Base-by-base conservation (phyloP, 352 stramenopile species). In the Pythium myriotylum region DNA sequence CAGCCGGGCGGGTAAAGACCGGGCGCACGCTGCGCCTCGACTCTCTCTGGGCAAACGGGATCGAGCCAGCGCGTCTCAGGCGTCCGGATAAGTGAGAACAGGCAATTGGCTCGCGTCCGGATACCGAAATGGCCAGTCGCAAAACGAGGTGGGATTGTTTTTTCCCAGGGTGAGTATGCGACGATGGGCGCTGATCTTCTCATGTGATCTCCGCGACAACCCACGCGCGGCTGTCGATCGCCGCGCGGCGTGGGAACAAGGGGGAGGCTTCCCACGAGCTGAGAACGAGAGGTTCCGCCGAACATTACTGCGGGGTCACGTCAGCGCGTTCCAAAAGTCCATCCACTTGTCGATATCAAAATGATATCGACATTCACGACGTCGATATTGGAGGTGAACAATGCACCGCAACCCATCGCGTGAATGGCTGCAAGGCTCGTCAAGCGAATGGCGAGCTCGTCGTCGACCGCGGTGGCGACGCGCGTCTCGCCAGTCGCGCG, bases 401-500 rank as follows among this genome's bases (percentile, higher is more conserved):
- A n/a, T n/a, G n/a, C n/a, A n/a, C n/a, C n/a, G 56, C 52, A 59
- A 64, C 46, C 50, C 54, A 23, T 10, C 16, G 4, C 52, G 70
- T 68, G 64, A 41, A 61, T 55, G 60, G 64, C 60, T 67, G 49
- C 42, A 50, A 47, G 45, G 48, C 58, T 50, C 5, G 5, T 49
- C n/a, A 42, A 40, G 53, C 53, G 53, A 5, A 68, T 63, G 53
- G 39, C 29, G 37, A 58, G 52, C 19, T 53, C 59, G 19, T 58
- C 58, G 3, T 54, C 48, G 22, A 17, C 48, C 17, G 37, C 48
- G 14, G 16, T 0, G 10, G 16, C 37, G 37, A 43, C 13, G 37
- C 37, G 16, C 40, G 24, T 27, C 26, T 41, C 56, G 42, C 51
- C 71, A 19, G 76, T 86, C 23, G 67, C 80, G 62, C 76, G 80